Percentiles rank a stretch among this genome's conserved stretches.
These are phyloP conservation scores for Haplosporangium sp. DNA, from an alignment of 371 early-diverging fungal genomes.

Conservation along the genomic window DNA sequence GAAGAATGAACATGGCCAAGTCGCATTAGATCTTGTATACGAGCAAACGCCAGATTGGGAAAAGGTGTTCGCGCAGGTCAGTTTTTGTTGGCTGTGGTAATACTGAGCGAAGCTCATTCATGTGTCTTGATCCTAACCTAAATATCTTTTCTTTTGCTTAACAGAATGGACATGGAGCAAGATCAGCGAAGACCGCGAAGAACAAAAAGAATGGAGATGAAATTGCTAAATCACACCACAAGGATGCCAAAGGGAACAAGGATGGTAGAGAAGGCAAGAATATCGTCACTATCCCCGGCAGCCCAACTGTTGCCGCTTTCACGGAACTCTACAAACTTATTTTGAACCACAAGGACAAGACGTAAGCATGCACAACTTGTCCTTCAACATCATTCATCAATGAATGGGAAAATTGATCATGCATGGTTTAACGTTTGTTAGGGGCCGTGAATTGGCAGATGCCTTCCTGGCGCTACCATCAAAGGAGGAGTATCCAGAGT, in stretches of 20 bases:
- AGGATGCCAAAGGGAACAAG: constrained; percentile 26
- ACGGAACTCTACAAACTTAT: constrained; percentile 51
- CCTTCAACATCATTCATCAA: neutral
- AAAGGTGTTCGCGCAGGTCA: constrained; percentile 52
- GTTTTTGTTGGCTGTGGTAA: neutral
- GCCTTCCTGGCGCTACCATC: constrained; percentile 84
- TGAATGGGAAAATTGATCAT: too few species aligned
- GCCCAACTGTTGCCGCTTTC: constrained; percentile 37
- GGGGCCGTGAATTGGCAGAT: constrained; percentile 70
- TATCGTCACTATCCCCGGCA: constrained; percentile 24
- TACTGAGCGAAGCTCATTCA: too few species aligned
- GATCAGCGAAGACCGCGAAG: constrained; percentile 15
- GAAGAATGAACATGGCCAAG: constrained; percentile 76
- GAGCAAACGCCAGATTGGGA: constrained; percentile 73
- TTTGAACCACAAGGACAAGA: constrained; percentile 51
- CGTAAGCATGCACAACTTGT: constrained; percentile 15
- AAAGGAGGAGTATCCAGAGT: constrained; percentile 86
- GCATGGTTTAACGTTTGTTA: neutral
- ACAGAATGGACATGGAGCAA: constrained; percentile 5
- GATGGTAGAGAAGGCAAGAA: constrained; percentile 38
- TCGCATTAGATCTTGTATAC: constrained; percentile 76
- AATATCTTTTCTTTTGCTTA: too few species aligned
- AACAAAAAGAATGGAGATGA: constrained; percentile 29
- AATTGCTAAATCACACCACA: constrained; percentile 11
- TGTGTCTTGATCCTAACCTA: too few species aligned